Conservation (phyloP, 306 rosid genomes). For the Acmispon strigosus region DNA sequence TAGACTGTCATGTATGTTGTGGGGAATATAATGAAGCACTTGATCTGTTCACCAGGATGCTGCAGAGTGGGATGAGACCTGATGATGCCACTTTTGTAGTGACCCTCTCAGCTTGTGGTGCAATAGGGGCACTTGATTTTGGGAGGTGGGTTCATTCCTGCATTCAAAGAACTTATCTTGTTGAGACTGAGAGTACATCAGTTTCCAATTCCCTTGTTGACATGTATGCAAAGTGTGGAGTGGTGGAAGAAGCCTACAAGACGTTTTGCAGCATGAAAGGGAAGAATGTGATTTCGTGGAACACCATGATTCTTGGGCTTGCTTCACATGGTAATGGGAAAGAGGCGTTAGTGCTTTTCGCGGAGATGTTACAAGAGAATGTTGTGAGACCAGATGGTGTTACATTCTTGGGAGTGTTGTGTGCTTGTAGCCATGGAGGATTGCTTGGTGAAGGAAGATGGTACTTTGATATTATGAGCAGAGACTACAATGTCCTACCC, state of each 20-base stretch:
- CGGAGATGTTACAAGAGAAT: conserved; percentile 39
- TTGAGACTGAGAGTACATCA: conserved; percentile 9
- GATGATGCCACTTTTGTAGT: conserved; percentile 59
- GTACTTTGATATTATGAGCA: conserved; percentile 42
- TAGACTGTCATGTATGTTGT: conserved; percentile 40
- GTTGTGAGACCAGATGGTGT: conserved; percentile 45
- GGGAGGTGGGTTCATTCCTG: conserved; percentile 64
- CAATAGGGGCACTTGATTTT: conserved; percentile 45
- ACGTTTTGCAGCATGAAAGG: conserved; percentile 31
- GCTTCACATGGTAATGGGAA: conserved; percentile 57
- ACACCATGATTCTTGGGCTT: conserved; percentile 67
- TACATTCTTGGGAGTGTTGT: conserved; percentile 64
- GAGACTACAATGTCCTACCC: conserved; percentile 46
- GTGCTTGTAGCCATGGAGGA: conserved; percentile 75
- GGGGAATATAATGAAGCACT: conserved; percentile 42
- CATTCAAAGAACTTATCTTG: conserved; percentile 1
- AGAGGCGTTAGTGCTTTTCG: conserved; percentile 47
- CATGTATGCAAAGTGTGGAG: conserved; percentile 83
- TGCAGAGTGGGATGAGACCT: conserved; percentile 33
- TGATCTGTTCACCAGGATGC: conserved; percentile 45
- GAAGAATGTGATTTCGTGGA: conserved; percentile 66
- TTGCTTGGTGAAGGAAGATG: conserved; percentile 55
- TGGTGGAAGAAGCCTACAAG: conserved; percentile 52
- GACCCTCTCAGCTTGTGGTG: conserved; percentile 60
- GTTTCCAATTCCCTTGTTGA: conserved; percentile 57